Evolutionary conservation across 2,329 filamentous ascomycete species (phyloP).

Genomic region (Diplodia seriata): DNA sequence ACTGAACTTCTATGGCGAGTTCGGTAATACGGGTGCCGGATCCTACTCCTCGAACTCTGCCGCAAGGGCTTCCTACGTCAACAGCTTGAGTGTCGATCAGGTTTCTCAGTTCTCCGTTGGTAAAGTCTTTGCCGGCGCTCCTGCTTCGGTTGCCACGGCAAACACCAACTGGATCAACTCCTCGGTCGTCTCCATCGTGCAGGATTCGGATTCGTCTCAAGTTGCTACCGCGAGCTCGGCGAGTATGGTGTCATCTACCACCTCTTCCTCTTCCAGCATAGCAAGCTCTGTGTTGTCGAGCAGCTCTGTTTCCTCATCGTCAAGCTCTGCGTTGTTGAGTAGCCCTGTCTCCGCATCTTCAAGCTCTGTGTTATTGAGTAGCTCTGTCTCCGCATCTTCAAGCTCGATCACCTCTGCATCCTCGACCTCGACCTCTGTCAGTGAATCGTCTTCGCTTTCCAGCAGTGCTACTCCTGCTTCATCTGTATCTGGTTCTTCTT

Average conservation of each 20-base stretch:
- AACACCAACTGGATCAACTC: constrained; percentile 50
- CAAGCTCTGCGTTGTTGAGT: neutral
- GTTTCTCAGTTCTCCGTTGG: constrained; percentile 47
- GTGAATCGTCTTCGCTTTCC: neutral
- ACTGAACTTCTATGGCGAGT: constrained; percentile 52
- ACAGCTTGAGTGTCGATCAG: constrained; percentile 43
- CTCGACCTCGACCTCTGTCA: neutral
- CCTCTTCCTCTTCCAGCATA: neutral
- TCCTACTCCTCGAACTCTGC: constrained; percentile 49
- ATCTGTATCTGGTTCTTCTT: neutral
- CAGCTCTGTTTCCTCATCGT: neutral
- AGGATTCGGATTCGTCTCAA: constrained; percentile 42
- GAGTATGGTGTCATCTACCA: neutral
- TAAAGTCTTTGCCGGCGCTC: constrained; percentile 47
- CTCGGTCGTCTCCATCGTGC: constrained; percentile 44
- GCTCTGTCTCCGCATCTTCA: neutral
- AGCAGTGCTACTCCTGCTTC: neutral
- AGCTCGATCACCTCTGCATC: neutral
- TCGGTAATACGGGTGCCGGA: constrained; percentile 50
- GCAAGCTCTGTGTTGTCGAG: no score
- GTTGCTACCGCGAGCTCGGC: constrained; percentile 27
- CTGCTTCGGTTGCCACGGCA: constrained; percentile 44
- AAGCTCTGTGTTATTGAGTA: neutral
- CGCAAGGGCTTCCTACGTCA: constrained; percentile 46
- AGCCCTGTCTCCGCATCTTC: neutral